Evolutionary conservation across 441 rosid genomes (phyloP).

Genomic region (Euphorbia celastroides): DNA sequence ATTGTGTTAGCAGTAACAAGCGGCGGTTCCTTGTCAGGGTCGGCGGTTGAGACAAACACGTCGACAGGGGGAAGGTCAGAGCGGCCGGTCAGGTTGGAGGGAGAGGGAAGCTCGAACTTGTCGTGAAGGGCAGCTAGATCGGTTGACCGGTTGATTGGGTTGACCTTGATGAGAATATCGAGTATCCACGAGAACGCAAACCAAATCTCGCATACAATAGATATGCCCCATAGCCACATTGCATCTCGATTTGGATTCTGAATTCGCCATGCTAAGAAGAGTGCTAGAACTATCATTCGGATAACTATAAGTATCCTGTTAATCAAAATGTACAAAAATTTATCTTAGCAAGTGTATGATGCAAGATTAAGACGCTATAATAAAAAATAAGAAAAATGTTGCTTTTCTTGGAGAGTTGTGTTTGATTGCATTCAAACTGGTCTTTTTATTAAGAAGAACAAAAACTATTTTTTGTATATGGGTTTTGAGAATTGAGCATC

Average conservation of each 20-base stretch:
- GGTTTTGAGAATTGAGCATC: too few species aligned
- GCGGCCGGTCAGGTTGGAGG: constrained; percentile 66
- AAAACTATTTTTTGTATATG: too few species aligned
- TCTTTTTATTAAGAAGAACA: too few species aligned
- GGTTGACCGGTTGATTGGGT: constrained; percentile 74
- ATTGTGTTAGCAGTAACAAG: constrained; percentile 79
- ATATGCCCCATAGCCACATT: constrained; percentile 80
- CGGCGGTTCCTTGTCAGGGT: constrained; percentile 82
- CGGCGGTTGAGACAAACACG: constrained; percentile 76
- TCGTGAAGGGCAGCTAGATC: constrained; percentile 64
- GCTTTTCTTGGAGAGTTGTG: too few species aligned
- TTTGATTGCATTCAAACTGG: too few species aligned
- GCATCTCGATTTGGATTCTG: constrained; percentile 73
- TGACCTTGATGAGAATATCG: constrained; percentile 70
- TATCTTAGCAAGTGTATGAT: background rate
- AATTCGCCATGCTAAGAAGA: constrained; percentile 71
- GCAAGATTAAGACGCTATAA: background rate
- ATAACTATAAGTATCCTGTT: constrained; percentile 53
- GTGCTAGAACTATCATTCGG: constrained; percentile 40
- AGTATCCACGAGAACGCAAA: constrained; percentile 86
- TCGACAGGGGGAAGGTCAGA: constrained; percentile 85
- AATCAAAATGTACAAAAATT: background rate
- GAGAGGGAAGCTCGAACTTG: constrained; percentile 67
- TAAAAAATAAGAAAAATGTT: background rate
- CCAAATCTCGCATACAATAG: constrained; percentile 79